Percentiles rank a stretch among this genome's conserved stretches.
phyloP scores from a whole-genome alignment of 768 basidiomycete genomes.

The Leucocoprinus leucothites region DNA sequence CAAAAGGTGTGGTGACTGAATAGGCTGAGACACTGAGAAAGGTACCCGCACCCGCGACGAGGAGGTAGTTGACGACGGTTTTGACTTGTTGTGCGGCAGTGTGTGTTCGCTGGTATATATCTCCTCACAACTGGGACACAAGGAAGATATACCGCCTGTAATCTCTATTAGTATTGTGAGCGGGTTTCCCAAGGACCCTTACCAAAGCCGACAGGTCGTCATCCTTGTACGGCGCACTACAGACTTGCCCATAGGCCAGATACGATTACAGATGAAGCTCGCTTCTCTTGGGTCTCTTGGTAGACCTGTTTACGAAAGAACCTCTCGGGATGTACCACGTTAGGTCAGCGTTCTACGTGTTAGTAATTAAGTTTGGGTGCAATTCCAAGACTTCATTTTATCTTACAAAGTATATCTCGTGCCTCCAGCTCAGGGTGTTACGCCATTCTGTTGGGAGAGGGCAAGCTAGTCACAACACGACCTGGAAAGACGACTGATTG shows the following conservation, averaged over 20 bases:
- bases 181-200: no score
- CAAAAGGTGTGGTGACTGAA: background rate
- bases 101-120: no score
- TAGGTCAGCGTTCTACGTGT: background rate
- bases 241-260: background rate
- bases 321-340: background rate
- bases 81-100: background rate
- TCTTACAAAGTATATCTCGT: slow-evolving; percentile 4
- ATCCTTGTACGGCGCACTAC: background rate
- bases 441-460: background rate
- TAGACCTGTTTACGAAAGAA: background rate
- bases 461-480: background rate
- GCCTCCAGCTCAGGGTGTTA: background rate
- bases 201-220: background rate
- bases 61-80: background rate
- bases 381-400: slow-evolving; percentile 3
- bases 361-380: background rate
- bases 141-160: no score
- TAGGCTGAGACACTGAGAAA: background rate
- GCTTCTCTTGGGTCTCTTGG: background rate
- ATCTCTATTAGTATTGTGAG: no score
- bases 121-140: no score
- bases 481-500: background rate
- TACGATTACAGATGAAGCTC: background rate
- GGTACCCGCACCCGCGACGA: background rate